Percentiles rank a stretch among this genome's conserved stretches.
phyloP scores from a whole-genome alignment of 345 rosid genomes.

The Acer yangbiense region DNA sequence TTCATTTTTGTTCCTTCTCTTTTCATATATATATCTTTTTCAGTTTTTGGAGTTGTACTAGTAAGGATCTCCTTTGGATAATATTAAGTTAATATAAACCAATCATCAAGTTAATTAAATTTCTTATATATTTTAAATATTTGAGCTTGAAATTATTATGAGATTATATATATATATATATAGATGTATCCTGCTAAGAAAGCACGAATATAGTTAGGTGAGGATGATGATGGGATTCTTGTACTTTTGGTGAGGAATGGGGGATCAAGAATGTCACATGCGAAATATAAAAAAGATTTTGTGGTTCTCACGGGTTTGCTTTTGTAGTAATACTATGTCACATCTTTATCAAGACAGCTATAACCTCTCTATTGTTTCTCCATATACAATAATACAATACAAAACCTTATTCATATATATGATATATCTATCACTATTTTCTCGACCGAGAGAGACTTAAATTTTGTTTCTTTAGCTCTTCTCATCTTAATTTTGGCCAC shows the following conservation, averaged over 20 bases:
- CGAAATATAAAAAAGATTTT: conserved; percentile 9
- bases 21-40: neutral
- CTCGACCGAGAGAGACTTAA: neutral
- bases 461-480: neutral
- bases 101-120: too few relatives aligned
- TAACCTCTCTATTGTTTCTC: neutral
- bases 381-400: too few relatives aligned
- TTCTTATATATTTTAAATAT: neutral
- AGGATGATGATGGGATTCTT: conserved; percentile 12
- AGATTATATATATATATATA: too few relatives aligned
- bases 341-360: conserved; percentile 39
- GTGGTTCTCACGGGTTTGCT: conserved; percentile 12
- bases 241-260: conserved; percentile 19
- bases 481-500: neutral
- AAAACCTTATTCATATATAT: too few relatives aligned
- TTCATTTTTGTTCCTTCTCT: conserved; percentile 5
- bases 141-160: too few relatives aligned
- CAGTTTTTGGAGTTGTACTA: neutral
- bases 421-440: too few relatives aligned
- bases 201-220: neutral
- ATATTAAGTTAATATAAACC: too few relatives aligned
- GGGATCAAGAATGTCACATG: conserved; percentile 20
- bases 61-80: too few relatives aligned
- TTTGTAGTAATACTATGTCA: conserved; percentile 15
- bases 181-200: too few relatives aligned